A percentile compares a stretch with the other conserved stretches of the same genome.
These are phyloP conservation scores for Lathyrus aphaca DNA, from an alignment of 306 rosid species.

Conservation along the genomic window DNA sequence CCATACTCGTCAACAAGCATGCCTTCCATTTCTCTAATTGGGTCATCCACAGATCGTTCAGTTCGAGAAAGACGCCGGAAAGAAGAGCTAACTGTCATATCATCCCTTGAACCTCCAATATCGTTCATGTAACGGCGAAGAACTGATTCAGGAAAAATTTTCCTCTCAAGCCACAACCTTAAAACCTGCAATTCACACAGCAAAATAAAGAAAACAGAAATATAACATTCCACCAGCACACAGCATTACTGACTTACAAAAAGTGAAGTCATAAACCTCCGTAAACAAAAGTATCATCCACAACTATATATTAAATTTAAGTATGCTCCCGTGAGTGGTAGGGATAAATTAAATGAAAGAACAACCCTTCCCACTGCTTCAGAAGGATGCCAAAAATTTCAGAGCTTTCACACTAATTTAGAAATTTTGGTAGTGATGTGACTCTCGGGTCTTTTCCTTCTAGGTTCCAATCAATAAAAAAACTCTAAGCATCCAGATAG, in stretches of 20 bases:
- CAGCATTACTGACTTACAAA: conserved; percentile 5
- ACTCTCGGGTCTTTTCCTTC: not conserved
- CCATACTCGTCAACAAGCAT: conserved; percentile 99
- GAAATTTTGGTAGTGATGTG: not conserved
- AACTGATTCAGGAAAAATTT: conserved; percentile 83
- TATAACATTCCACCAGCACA: conserved; percentile 5
- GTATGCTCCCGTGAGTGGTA: not conserved
- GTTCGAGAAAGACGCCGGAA: conserved; percentile 93
- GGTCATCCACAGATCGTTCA: conserved; percentile 96
- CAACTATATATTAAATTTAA: not conserved
- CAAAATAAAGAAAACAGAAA: conserved; percentile 14
- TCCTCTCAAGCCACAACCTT: conserved; percentile 96
- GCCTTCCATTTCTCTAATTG: conserved; percentile 99
- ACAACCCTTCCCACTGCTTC: not conserved
- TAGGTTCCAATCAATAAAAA: not conserved
- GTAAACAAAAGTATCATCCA: conserved; percentile 22
- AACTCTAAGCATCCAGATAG: not conserved
- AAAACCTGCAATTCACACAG: conserved; percentile 62
- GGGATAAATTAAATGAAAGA: not conserved
- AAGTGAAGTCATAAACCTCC: not conserved
- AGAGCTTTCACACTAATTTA: conserved; percentile 3
- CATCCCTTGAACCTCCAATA: conserved; percentile 82
- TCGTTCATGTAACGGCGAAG: conserved; percentile 92
- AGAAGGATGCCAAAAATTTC: not conserved
- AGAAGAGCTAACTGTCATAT: conserved; percentile 59